Base-by-base conservation (phyloP, 108 stramenopile species). In the Skeletonema costatum region DNA sequence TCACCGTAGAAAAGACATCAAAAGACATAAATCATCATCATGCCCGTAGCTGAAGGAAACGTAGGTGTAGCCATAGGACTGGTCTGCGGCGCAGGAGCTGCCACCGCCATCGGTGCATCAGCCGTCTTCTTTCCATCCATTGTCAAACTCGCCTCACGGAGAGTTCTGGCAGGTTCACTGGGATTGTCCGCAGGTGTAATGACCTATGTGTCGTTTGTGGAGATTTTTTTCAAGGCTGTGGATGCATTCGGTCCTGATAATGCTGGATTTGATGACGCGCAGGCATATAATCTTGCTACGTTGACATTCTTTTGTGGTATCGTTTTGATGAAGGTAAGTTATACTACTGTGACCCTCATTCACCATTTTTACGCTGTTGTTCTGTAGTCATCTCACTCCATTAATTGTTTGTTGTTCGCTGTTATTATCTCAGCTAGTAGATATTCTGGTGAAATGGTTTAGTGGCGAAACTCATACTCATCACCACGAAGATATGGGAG, bases 111-210 rank as follows among this genome's bases (percentile, higher is more conserved):
- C 25, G 92, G 92, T 29, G 89, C 89, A 2, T 71, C 87, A 5
- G 71, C 86, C 12, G 93, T 93, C 6, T 91, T 91, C 66, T 89
- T 75, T 64, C 86, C 85, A 17, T 60, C 78, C 12, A 44, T 87
- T 12, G 88, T 90, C 16, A 82, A 86, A 64, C 74, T 87, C 0
- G 88, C 89, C 5, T 77, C 77, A 33, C 60, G 72, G 17, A 66
- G 70, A 35, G 74, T 87, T 17, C 75, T 96, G 50, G 93, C 94
- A 7, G 88, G 68, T 1, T 66, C 87, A 16, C 77, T 96, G 5
- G 92, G 88, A 33, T 19, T 95, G 11, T 81, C 94, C 13, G 89
- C 89, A 10, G 88, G 88, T 0, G 96, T 96, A 7, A 96, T 96
- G 96, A 73, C 90, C 0, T 95, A 93, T 77, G 90, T 96, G 2